Evolutionary conservation across 116 monocot species (phyloP), one percentile per base, ranked within the genome.

Genomic region (Posidonia oceanica): DNA sequence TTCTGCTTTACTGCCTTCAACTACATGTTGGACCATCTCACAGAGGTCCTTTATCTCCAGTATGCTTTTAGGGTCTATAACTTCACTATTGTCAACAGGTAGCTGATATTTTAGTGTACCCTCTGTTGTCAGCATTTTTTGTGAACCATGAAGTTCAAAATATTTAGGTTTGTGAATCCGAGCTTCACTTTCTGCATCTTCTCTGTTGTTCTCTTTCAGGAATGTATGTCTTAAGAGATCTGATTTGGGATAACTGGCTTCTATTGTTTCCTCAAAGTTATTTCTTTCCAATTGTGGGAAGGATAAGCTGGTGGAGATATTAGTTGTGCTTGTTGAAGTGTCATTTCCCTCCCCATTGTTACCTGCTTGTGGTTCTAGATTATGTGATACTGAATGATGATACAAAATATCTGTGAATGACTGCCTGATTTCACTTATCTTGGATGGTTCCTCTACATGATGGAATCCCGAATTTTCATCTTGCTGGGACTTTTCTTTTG

Each of bases 1-100:
- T 53, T 68, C 53, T 18, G 23, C 14, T 22, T 29, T 52, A 48
- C 53, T 18, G 18, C 39, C 65, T 41, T 65, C 40, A 8, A n/a
- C 65, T 41, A 65, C 39, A 65, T 65, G 15, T 6, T 65, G 65
- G 18, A 39, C 40, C 36, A 40, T 36, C 39, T 65, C 40, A 65
- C n/a, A 2, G 7, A 41, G n/a, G 8, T 15, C 41, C 40, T 65
- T 4, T 65, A n/a, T 41, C 41, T 65, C 41, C 65, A 39, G 8
- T 41, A 18, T 65, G 40, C 40, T 65, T 17, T 39, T 42, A 5
- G 3, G 23, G 40, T 41, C 39, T 40, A 39, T 41, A 41, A 40
- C 18, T n/a, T n/a, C 52, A 29, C 21, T 52, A 52, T 67, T 23
- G 11, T 20, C 67, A 21, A 38, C 20, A 52, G 14, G 22, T 44